Conservation (phyloP, 2,329 filamentous ascomycete species). For the Tolypocladium guangdongense region DNA sequence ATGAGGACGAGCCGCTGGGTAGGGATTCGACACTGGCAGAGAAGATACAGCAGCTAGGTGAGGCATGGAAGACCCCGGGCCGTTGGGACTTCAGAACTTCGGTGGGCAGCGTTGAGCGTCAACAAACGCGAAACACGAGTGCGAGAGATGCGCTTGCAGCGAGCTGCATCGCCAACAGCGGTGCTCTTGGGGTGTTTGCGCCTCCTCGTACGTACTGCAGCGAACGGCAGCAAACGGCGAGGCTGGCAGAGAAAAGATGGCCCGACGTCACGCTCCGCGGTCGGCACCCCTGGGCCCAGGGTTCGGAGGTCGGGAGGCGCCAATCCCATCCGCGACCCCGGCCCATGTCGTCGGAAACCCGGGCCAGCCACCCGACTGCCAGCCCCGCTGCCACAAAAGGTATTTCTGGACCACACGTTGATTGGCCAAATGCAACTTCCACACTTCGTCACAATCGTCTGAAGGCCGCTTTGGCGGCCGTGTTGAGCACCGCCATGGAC, state of each 20-base stretch:
- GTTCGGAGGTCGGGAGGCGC: background rate
- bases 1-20: background rate
- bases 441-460: background rate
- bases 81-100: background rate
- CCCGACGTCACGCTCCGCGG: background rate
- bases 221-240: background rate
- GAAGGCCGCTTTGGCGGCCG: background rate
- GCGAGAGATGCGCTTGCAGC: background rate
- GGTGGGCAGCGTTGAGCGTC: background rate
- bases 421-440: background rate
- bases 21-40: too few species aligned
- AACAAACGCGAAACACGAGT: background rate
- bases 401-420: background rate
- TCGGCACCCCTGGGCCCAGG: background rate
- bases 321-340: background rate
- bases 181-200: background rate
- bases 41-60: background rate
- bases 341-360: background rate
- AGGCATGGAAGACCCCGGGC: background rate
- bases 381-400: background rate
- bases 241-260: background rate
- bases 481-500: conserved; percentile 9
- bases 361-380: background rate
- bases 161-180: background rate
- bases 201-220: background rate